phyloP scores from a whole-genome alignment of 805 yeast species.

The Nakazawaea populi region DNA sequence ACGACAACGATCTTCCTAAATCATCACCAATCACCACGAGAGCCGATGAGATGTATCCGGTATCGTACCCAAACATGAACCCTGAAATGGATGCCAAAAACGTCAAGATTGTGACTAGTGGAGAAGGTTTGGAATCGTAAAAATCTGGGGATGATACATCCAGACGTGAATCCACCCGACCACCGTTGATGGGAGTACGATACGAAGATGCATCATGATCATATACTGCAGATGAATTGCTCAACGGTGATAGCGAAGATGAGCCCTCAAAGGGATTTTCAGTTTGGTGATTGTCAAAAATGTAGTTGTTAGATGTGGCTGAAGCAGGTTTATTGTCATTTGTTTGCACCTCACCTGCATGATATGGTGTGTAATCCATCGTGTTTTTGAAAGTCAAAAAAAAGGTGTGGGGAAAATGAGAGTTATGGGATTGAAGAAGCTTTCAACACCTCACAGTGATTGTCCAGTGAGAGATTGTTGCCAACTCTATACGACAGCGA shows the following conservation, averaged over 20 bases:
- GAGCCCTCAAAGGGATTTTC: background rate
- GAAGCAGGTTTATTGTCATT: background rate
- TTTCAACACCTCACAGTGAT: too few relatives aligned
- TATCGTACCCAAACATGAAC: slow-evolving; percentile 57
- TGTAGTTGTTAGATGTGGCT: too few relatives aligned
- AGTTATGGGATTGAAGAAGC: too few relatives aligned
- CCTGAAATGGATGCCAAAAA: slow-evolving; percentile 50
- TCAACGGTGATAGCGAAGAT: background rate
- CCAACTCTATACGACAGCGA: too few relatives aligned
- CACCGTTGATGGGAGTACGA: too few relatives aligned
- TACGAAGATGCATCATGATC: background rate
- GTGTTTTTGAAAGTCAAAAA: too few relatives aligned
- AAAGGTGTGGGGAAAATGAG: too few relatives aligned
- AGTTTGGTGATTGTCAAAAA: background rate
- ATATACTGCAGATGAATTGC: background rate
- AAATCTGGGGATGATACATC: background rate
- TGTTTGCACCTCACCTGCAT: background rate
- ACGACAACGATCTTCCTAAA: slow-evolving; percentile 32
- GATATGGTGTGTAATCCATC: background rate
- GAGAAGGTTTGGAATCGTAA: slow-evolving; percentile 27
- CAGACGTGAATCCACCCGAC: too few relatives aligned
- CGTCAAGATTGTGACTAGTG: slow-evolving; percentile 37
- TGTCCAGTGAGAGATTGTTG: too few relatives aligned
- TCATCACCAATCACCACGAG: slow-evolving; percentile 47
- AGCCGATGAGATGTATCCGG: slow-evolving; percentile 55